Conservation (phyloP, 2,329 filamentous ascomycete genomes). For the Aspergillus amoenus region DNA sequence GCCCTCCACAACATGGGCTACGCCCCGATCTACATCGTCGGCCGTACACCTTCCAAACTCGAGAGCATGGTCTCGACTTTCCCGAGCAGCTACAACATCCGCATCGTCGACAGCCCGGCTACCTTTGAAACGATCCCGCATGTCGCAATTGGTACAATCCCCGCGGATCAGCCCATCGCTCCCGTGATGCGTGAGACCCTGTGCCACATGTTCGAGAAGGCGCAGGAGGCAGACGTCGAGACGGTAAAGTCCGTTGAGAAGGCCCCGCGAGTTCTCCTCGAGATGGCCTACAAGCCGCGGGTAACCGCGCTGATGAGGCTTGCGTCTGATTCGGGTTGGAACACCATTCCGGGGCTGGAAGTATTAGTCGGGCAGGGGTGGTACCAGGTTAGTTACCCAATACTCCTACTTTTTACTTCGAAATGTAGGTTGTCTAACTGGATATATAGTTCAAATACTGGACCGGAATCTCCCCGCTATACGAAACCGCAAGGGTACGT, state of each 20-base stretch:
- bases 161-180: constrained; percentile 83
- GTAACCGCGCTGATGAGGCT: constrained; percentile 83
- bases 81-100: constrained; percentile 69
- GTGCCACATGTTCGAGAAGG: constrained; percentile 49
- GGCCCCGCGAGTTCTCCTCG: constrained; percentile 66
- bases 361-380: constrained; percentile 82
- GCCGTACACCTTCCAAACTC: constrained; percentile 70
- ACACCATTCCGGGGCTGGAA: constrained; percentile 80
- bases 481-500: constrained; percentile 62
- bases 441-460: constrained; percentile 69
- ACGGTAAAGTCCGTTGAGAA: constrained; percentile 35
- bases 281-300: constrained; percentile 94
- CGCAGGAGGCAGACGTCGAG: constrained; percentile 49
- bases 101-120: constrained; percentile 57
- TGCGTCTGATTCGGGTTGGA: constrained; percentile 76
- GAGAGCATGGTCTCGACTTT: constrained; percentile 69
- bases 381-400: constrained; percentile 66
- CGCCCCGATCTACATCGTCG: constrained; percentile 81
- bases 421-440: constrained; percentile 1
- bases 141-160: constrained; percentile 87
- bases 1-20: constrained; percentile 82
- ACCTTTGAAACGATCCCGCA: constrained; percentile 58
- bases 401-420: background rate
- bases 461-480: constrained; percentile 77
- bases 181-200: constrained; percentile 66